phyloP scores from a whole-genome alignment of 768 basidiomycete species.

The Vishniacozyma victoriae region DNA sequence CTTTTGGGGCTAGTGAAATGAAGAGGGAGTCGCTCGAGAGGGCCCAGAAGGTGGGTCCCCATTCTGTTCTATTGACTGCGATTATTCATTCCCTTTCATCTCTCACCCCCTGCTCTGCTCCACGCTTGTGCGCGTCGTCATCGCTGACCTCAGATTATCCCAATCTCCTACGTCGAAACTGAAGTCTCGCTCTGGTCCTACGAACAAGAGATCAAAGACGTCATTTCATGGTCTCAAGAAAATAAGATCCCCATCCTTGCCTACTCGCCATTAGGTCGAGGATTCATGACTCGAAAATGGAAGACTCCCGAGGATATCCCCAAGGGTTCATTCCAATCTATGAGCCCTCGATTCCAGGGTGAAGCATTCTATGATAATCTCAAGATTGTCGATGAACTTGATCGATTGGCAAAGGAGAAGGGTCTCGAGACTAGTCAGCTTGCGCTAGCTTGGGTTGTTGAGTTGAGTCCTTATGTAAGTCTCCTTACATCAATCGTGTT shows the following conservation, averaged over 20 bases:
- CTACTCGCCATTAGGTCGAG: conserved; percentile 54
- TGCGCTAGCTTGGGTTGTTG: conserved; percentile 48
- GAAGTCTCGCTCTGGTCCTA: conserved; percentile 63
- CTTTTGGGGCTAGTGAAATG: conserved; percentile 27
- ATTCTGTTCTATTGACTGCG: not conserved
- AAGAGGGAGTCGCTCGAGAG: conserved; percentile 50
- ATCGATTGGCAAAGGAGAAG: conserved; percentile 50
- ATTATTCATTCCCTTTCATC: not conserved
- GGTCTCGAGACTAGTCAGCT: conserved; percentile 50
- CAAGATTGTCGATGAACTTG: conserved; percentile 50
- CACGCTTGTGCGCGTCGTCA: too few species aligned
- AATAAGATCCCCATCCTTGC: conserved; percentile 59
- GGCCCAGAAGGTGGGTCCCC: conserved; percentile 49
- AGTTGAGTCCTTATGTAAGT: conserved; percentile 36
- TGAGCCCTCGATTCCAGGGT: conserved; percentile 51
- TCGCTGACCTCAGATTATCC: conserved; percentile 50
- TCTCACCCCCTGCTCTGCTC: too few species aligned
- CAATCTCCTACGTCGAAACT: conserved; percentile 60
- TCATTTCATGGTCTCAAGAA: conserved; percentile 55
- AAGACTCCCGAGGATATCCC: conserved; percentile 43
- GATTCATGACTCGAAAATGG: conserved; percentile 45
- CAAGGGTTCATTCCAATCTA: conserved; percentile 51
- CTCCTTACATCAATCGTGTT: not conserved
- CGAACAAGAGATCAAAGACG: conserved; percentile 53
- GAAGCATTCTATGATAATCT: conserved; percentile 52